These are phyloP conservation scores for Gossypium australe DNA, from an alignment of 345 rosid genomes.

Conservation along the genomic window DNA sequence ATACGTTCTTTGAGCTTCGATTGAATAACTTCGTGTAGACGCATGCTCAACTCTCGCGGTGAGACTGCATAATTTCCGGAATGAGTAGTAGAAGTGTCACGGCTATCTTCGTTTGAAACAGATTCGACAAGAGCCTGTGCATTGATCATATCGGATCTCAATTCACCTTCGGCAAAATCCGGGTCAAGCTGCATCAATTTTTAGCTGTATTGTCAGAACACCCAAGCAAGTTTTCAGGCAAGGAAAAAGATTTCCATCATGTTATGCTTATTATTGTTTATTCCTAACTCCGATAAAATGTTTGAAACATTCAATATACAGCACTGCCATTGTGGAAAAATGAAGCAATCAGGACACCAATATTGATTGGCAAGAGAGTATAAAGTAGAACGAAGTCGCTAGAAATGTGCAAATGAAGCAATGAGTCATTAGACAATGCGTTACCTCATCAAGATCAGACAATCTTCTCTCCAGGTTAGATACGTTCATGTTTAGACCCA, in stretches of 20 bases:
- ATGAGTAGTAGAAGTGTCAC: constrained; percentile 43
- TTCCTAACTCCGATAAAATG: background rate
- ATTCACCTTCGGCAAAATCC: constrained; percentile 60
- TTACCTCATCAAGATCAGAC: constrained; percentile 50
- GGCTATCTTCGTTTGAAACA: constrained; percentile 46
- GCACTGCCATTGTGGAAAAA: background rate
- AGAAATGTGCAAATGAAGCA: constrained; percentile 2
- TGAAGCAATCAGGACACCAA: background rate
- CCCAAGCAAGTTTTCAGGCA: background rate
- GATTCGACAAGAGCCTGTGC: constrained; percentile 25
- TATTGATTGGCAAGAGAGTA: background rate
- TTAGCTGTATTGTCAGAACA: constrained; percentile 6
- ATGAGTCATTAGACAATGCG: background rate
- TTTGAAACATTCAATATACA: background rate
- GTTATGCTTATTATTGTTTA: background rate
- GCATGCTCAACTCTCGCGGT: constrained; percentile 64
- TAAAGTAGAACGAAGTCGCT: background rate
- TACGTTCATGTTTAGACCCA: constrained; percentile 63
- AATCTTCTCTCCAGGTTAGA: constrained; percentile 41
- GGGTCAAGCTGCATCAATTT: constrained; percentile 51
- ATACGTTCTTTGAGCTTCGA: constrained; percentile 58
- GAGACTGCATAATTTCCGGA: constrained; percentile 64
- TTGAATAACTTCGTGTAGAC: constrained; percentile 61
- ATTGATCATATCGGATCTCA: constrained; percentile 31
- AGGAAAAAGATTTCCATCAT: background rate